A percentile compares a stretch with the other conserved stretches of the same genome.
phyloP scores from a whole-genome alignment of 495 filamentous ascomycete species.

The Amphirosellinia nigrospora region DNA sequence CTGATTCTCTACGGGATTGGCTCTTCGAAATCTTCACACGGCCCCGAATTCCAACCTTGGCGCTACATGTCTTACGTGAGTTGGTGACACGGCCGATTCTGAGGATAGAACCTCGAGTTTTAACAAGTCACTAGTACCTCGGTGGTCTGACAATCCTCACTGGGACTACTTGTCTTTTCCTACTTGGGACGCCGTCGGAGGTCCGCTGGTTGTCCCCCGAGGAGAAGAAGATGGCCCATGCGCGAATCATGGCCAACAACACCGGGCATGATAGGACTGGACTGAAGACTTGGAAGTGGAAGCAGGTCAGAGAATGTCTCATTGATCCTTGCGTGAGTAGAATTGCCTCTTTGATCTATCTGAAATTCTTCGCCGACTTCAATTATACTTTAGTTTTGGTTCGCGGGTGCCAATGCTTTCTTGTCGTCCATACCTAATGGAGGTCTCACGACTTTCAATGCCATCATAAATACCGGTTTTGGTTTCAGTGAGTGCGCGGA shows the following conservation, averaged over 20 bases:
- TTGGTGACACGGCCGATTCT: slow-evolving; percentile 21
- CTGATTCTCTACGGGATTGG: slow-evolving; percentile 49
- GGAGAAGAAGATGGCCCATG: slow-evolving; percentile 46
- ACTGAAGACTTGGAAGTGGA: slow-evolving; percentile 44
- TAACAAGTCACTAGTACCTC: slow-evolving; percentile 34
- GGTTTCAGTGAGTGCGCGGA: slow-evolving; percentile 40
- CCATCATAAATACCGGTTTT: slow-evolving; percentile 55
- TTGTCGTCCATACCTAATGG: slow-evolving; percentile 58
- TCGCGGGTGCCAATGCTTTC: slow-evolving; percentile 53
- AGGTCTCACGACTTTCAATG: slow-evolving; percentile 56
- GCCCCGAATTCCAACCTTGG: slow-evolving; percentile 44
- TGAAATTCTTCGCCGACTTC: not conserved
- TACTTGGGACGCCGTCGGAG: slow-evolving; percentile 45
- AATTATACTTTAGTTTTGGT: slow-evolving; percentile 41
- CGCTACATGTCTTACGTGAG: slow-evolving; percentile 43
- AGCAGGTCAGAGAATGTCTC: slow-evolving; percentile 43
- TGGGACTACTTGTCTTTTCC: slow-evolving; percentile 40
- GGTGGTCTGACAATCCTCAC: slow-evolving; percentile 40
- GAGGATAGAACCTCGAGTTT: not conserved
- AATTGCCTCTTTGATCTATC: slow-evolving; percentile 20
- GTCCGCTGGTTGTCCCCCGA: slow-evolving; percentile 43
- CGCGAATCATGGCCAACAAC: slow-evolving; percentile 42
- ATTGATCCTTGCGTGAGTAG: slow-evolving; percentile 36
- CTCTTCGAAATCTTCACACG: slow-evolving; percentile 33
- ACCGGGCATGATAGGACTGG: slow-evolving; percentile 42